Base-by-base conservation (phyloP, 257 asterid species). In the Fraxinus americana region DNA sequence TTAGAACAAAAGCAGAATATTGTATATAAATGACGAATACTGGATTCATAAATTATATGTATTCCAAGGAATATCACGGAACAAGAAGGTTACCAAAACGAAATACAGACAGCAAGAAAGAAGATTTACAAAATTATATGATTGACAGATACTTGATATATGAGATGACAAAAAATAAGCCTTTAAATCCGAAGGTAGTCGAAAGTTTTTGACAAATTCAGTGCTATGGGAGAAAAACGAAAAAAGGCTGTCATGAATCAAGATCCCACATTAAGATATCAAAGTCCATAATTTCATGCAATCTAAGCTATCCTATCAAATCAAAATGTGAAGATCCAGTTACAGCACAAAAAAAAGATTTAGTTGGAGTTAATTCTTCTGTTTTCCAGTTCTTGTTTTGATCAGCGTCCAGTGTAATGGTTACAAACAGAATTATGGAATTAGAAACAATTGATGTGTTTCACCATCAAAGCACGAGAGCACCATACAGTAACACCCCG, bases 351-450 rank as follows among this genome's bases (percentile, higher is more conserved):
- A 48, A 16, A 21, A n/a, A 57, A 6, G 66, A 57, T 7, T 57
- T n/a, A 57, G 27, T n/a, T n/a, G 21, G 66, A 7, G 66, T 57
- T 57, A 57, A n/a, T n/a, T 35, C n/a, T 54, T 17, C 41, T 35
- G 21, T 23, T 67, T 73, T 75, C 25, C 19, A 39, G 82, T 82
- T 48, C 83, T 84, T 76, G 77, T 78, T 75, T 74, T 78, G 70
- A 11, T 32, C 71, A 75, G 73, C 30, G 76, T 35, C 25, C 54
- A 80, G 80, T 57, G 71, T 61, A 80, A 63, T 27, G 54, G 30
- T 71, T 48, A 72, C 34, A 71, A 29, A 72, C 27, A 32, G 32
- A 34, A 71, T 59, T 48, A 80, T 39, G 9, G 29, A 75, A 75
- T 50, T 75, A 77, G 74, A 83, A 77, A 8, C 70, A 77, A 59